These are phyloP conservation scores for Fusarium subtropicale DNA, from an alignment of 2,329 filamentous ascomycete genomes.

Conservation along the genomic window DNA sequence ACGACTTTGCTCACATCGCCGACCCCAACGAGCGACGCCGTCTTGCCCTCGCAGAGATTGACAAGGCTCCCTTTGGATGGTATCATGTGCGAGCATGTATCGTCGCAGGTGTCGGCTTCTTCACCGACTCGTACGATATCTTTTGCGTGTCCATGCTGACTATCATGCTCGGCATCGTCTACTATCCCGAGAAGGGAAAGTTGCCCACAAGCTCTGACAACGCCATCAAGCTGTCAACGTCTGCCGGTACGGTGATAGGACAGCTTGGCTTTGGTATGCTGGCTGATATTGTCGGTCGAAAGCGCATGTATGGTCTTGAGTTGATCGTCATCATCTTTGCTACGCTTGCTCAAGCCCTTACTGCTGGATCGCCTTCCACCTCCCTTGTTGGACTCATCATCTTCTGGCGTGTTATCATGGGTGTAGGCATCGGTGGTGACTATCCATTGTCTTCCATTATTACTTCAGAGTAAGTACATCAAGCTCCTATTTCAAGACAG, in stretches of 20 bases:
- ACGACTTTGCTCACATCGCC: conserved; percentile 72
- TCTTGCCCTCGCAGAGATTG: conserved; percentile 83
- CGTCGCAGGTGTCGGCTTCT: conserved; percentile 88
- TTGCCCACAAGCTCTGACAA: conserved; percentile 78
- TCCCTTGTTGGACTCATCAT: conserved; percentile 75
- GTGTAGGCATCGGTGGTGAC: conserved; percentile 62
- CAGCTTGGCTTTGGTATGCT: conserved; percentile 82
- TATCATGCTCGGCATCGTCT: conserved; percentile 82
- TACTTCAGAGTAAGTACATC: conserved; percentile 74
- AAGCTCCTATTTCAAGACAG: accelerated
- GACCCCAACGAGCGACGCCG: conserved; percentile 84
- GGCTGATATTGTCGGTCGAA: conserved; percentile 81
- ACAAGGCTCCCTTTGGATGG: conserved; percentile 86
- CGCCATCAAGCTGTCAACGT: conserved; percentile 87
- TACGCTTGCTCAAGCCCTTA: conserved; percentile 77
- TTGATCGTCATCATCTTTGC: conserved; percentile 84
- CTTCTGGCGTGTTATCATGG: conserved; percentile 85
- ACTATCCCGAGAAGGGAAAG: conserved; percentile 68
- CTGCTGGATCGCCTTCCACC: conserved; percentile 71
- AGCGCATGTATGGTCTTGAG: conserved; percentile 79
- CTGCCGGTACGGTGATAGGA: conserved; percentile 83
- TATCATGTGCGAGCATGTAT: conserved; percentile 82
- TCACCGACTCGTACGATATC: conserved; percentile 87
- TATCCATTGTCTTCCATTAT: conserved; percentile 87
- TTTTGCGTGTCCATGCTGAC: conserved; percentile 81